A percentile compares a stretch with the other conserved stretches of the same genome.
Evolutionary conservation across 768 basidiomycete genomes (phyloP).

Genomic region (Suillus plorans): DNA sequence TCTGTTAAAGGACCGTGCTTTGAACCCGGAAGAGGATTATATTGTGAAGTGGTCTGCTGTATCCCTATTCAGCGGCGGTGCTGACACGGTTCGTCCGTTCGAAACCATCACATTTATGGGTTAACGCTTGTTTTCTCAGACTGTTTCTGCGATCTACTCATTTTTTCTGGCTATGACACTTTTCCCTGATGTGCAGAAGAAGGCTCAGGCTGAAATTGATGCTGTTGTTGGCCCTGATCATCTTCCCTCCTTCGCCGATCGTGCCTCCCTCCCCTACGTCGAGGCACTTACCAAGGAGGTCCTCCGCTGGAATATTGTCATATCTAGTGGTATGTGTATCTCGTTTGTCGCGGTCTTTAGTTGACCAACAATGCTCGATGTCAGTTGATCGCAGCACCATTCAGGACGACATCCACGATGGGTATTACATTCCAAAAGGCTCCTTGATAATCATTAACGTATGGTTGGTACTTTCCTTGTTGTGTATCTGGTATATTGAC

Average conservation of each 20-base stretch:
- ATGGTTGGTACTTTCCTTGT: slow-evolving; percentile 21
- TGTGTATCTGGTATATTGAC: not conserved
- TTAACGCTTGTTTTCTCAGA: not conserved
- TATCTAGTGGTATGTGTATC: slow-evolving; percentile 14
- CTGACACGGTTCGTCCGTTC: slow-evolving; percentile 41
- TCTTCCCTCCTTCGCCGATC: slow-evolving; percentile 21
- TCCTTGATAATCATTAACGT: slow-evolving; percentile 20
- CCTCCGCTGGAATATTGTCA: slow-evolving; percentile 21
- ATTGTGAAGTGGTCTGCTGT: slow-evolving; percentile 19
- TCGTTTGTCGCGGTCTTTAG: slow-evolving; percentile 42
- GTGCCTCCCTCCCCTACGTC: slow-evolving; percentile 24
- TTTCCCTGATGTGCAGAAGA: slow-evolving; percentile 24
- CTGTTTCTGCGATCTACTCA: slow-evolving; percentile 15
- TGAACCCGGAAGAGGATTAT: slow-evolving; percentile 18
- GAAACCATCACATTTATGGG: slow-evolving; percentile 12
- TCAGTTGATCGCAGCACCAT: slow-evolving; percentile 11
- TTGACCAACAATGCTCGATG: slow-evolving; percentile 20
- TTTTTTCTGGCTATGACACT: slow-evolving; percentile 27
- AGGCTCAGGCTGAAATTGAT: slow-evolving; percentile 26
- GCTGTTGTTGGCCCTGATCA: slow-evolving; percentile 19
- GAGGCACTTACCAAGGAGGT: slow-evolving; percentile 26
- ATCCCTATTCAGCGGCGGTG: slow-evolving; percentile 30
- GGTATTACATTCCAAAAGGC: slow-evolving; percentile 24
- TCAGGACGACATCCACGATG: slow-evolving; percentile 20
- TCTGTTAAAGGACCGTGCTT: slow-evolving; percentile 7